Base-by-base conservation (phyloP, 2,329 filamentous ascomycete species). In the Fusarium sp. region DNA sequence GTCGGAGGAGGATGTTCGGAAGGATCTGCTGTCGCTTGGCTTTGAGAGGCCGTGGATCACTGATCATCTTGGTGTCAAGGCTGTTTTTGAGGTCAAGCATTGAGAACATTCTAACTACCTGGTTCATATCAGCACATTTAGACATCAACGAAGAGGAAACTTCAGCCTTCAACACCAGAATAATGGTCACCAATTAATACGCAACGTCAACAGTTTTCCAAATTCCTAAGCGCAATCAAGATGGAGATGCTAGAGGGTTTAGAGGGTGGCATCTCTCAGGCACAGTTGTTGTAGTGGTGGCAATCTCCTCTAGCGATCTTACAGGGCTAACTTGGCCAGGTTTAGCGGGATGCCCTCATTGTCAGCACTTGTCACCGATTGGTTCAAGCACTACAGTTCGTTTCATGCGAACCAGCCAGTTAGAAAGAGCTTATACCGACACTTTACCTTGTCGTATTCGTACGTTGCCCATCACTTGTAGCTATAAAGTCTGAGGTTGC, bases 1-100 rank as follows among this genome's bases (percentile, higher is more conserved):
- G 6, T 15, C 21, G 15, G 62, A 67, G 9, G 10, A 64, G 10
- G 50, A 59, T 5, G 43, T 25, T 2, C 61, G 66, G 15, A 37
- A n/a, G n/a, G 58, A 64, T 13, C 19, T 69, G 19, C 5, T 69
- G 7, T 37, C 50, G 25, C 25, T 69, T 32, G 65, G 65, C 6
- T 69, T 69, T 47, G 67, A 69, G 38, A 58, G 23, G 3, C 38
- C 67, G 1, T 69, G 67, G 67, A 23, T 69, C 25, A 69, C 67
- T 9, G 67, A 69, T 21, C 67, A 69, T 21, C 23, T 70, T 19
- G 66, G 65, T 0, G 67, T 70, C 19, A 65, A 53, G 18, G 67
- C 67, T 13, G 8, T 59, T 8, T 69, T 69, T 10, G 47, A 56
- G 21, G 15, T 60, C 15, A 43, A 11, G 9, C 19, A 10, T 12